Base-by-base conservation (phyloP, 1,284 basidiomycete genomes). In the Trichosporon ovoides region DNA sequence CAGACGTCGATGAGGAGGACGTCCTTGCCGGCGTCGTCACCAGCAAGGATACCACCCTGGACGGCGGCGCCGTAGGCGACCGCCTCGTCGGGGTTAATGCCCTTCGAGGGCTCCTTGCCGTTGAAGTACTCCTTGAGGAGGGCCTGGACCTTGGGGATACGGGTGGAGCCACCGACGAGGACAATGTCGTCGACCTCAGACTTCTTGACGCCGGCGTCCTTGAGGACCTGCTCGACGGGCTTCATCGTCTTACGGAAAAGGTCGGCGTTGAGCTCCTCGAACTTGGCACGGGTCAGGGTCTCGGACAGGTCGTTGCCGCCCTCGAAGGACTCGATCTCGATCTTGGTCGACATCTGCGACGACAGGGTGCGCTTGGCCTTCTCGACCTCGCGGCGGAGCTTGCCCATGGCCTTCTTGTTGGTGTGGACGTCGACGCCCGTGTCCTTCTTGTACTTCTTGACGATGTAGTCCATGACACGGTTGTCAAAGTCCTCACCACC, bases 401-500 rank as follows among this genome's bases (percentile, higher is more conserved):
- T 98, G 72, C 94, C 90, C 78, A 98, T 84, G 54, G 94, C 92
- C 62, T 89, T 85, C 71, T 89, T 84, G 83, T 97, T 96, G 75
- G 79, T 82, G 62, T 83, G 82, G 61, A 94, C 90, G 71, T 98
- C 94, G 61, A 87, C 88, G 61, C 88, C 89, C 37, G 88, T 89
- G 85, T 95, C 95, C 83, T 88, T 89, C 86, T 94, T 94, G 87
- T 94, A 96, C 61, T 82, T 93, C 78, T 94, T 90, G 63, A 91
- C 88, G 75, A 98, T 96, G 85, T 97, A 91, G 81, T 94, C 93
- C 77, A 98, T 91, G 68, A 98, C 88, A 69, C 89, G 87, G 84
- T 98, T 98, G 80, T 98, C 95, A 72, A 98, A 98, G 81, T 98
- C 94, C 81, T 98, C 94, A 82, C 95, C 94, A 81, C 94, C 94